Evolutionary conservation across 2,329 filamentous ascomycete genomes (phyloP).

Genomic region (Trichoderma sp.): DNA sequence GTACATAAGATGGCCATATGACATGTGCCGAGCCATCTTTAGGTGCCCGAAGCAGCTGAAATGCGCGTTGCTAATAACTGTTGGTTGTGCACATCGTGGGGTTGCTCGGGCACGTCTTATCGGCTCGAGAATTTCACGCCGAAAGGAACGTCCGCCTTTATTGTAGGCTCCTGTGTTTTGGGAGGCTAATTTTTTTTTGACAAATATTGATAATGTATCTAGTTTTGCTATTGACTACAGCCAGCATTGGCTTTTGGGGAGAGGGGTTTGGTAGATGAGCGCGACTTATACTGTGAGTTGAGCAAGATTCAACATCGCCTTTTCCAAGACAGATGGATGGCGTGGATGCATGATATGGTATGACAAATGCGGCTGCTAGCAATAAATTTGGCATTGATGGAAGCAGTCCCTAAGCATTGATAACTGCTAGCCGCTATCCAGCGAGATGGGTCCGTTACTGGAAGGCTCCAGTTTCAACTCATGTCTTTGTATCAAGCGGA

Average conservation of each 20-base stretch:
- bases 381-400: neutral
- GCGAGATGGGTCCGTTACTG: neutral
- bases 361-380: neutral
- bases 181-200: neutral
- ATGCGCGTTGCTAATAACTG: constrained; percentile 2
- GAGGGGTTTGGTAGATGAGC: neutral
- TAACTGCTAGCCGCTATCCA: neutral
- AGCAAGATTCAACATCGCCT: neutral
- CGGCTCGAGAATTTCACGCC: neutral
- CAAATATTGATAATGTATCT: neutral
- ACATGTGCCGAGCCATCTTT: neutral
- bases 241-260: neutral
- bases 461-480: neutral
- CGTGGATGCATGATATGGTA: neutral
- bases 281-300: neutral
- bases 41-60: neutral
- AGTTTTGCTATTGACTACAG: neutral
- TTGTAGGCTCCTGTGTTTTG: neutral
- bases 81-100: constrained; percentile 12
- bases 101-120: neutral
- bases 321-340: neutral
- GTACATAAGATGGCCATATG: neutral
- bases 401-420: neutral
- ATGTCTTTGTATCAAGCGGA: constrained; percentile 2
- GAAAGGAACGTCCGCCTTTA: neutral